Conservation (phyloP, 139 green algal genomes). For the Coccomyxa sp. region DNA sequence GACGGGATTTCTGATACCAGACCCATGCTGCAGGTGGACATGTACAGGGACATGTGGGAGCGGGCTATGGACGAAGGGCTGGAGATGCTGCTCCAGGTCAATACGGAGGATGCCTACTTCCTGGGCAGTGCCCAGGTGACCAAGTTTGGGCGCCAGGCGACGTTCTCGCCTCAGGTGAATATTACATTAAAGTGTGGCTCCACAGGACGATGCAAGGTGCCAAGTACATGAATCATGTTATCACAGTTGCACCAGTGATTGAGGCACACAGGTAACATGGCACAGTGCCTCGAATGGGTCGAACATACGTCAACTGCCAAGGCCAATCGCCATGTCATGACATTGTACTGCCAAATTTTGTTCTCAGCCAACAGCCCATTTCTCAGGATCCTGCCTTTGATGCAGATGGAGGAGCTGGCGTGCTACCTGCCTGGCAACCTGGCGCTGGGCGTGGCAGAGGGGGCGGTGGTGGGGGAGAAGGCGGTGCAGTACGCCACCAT, state of each 20-base stretch:
- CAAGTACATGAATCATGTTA: too few relatives aligned
- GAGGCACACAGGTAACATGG: neutral
- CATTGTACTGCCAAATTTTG: neutral
- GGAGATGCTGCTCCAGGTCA: neutral
- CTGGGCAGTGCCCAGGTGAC: too few relatives aligned
- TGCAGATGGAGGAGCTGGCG: conserved; percentile 59
- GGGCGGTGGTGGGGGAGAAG: conserved; percentile 34
- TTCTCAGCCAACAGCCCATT: neutral
- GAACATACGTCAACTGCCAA: neutral
- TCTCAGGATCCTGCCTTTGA: neutral
- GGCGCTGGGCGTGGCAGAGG: conserved; percentile 46
- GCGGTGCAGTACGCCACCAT: conserved; percentile 40
- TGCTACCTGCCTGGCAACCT: conserved; percentile 76
- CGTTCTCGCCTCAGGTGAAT: too few relatives aligned
- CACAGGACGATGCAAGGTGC: too few relatives aligned
- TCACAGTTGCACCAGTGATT: neutral
- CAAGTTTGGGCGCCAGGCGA: too few relatives aligned
- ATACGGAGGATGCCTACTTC: too few relatives aligned
- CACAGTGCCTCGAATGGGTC: neutral
- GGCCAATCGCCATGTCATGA: neutral
- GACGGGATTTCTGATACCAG: neutral
- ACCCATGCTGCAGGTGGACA: conserved; percentile 22
- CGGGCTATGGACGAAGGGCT: conserved; percentile 32
- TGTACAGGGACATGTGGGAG: conserved; percentile 33
- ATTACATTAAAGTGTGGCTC: too few relatives aligned